Evolutionary conservation across 2,329 filamentous ascomycete species (phyloP), one percentile per base, ranked within the genome.

Genomic region (Trichoderma koningiopsis): DNA sequence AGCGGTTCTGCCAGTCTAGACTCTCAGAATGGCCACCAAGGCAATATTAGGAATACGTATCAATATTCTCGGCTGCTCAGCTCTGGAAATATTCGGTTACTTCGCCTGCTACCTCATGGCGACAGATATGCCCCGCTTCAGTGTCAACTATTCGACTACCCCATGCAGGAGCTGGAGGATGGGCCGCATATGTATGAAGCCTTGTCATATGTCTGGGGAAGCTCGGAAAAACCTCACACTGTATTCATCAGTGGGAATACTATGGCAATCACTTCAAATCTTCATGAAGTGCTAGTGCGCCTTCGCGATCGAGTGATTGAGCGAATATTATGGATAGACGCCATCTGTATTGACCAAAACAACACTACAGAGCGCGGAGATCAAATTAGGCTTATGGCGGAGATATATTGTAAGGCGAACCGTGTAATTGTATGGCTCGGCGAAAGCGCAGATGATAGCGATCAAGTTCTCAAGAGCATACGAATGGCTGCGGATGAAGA

Each of bases 361-460:
- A 62, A 52, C 19, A 52, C 56, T 22, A 37, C 22, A 24, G 70
- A 71, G 66, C 35, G 56, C n/a, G 56, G 40, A 19, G 33, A 55
- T 5, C 67, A 71, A 19, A 60, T 66, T 35, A 22, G 22, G n/a
- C 56, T 59, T 29, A 69, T 71, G 70, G 61, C 53, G 7, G 60
- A 69, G 29, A 69, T 71, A 5, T 71, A 71, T 22, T 57, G 53
- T 19, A 64, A 69, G 37, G 70, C 70, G 4, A 69, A 33, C 11
- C 67, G 60, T 5, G 70, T 70, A 10, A 49, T 70, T 10, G 61
- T 65, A 13, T 71, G 70, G 70, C 57, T 69, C 2, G 70, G 70
- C 5, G 59, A 35, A 29, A 16, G 19, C 2, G n/a, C 24, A 16
- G 60, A 56, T 24, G 35, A 59, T 4, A 69, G 60, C 60, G 22